Evolutionary conservation across 495 filamentous ascomycete genomes (phyloP).

Genomic region (Corynascus novoguineensis): DNA sequence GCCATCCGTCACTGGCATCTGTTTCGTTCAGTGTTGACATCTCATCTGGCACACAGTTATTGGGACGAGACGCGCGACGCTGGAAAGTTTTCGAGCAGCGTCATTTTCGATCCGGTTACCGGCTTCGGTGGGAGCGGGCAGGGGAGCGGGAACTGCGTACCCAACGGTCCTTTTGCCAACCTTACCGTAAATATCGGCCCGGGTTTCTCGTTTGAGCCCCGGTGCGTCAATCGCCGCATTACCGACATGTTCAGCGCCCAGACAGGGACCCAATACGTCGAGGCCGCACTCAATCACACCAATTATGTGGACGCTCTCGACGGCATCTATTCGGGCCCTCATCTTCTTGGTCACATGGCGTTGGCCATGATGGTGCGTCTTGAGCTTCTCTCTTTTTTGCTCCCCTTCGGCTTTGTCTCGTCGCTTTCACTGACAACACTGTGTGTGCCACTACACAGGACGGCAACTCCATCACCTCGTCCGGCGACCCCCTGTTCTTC

Average conservation of each 20-base stretch:
- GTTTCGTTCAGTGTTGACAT: background rate
- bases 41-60: constrained; percentile 36
- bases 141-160: constrained; percentile 31
- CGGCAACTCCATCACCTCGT: constrained; percentile 1
- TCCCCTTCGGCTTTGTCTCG: background rate
- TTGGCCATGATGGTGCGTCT: background rate
- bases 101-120: constrained; percentile 29
- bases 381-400: background rate
- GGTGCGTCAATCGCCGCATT: background rate
- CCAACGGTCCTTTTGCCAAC: constrained; percentile 35
- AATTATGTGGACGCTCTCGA: background rate
- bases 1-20: background rate
- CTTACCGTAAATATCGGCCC: constrained; percentile 2
- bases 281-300: background rate
- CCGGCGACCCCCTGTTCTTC: constrained; percentile 1
- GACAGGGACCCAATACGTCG: background rate
- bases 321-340: background rate
- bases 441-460: no score
- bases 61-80: constrained; percentile 46
- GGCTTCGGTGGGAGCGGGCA: constrained; percentile 41
- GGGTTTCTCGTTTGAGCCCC: background rate
- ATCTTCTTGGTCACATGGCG: background rate
- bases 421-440: background rate
- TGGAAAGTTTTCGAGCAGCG: constrained; percentile 32
- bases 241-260: background rate